phyloP scores from a whole-genome alignment of 1,139 yeast species.

The Taphrina betulina region DNA sequence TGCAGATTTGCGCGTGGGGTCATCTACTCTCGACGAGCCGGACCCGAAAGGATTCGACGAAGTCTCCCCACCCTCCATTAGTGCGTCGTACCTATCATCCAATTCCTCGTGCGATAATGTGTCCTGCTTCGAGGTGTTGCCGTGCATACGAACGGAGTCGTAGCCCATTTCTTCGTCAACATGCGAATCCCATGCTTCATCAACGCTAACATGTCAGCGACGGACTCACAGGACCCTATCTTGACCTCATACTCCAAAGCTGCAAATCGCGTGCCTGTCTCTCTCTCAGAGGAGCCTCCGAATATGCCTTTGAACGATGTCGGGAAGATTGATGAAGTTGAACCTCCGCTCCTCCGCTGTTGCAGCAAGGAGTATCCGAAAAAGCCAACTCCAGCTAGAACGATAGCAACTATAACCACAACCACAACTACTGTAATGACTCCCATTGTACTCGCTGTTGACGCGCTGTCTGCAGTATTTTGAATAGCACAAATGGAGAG shows the following conservation, averaged over 20 bases:
- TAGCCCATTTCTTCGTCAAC: slow-evolving; percentile 32
- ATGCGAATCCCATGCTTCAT: slow-evolving; percentile 30
- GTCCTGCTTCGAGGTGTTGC: not conserved
- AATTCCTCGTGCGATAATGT: slow-evolving; percentile 22
- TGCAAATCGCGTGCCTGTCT: slow-evolving; percentile 26
- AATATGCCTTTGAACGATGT: slow-evolving; percentile 24
- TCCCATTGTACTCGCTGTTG: too few species aligned
- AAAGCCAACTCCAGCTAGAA: slow-evolving; percentile 18
- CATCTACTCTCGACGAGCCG: slow-evolving; percentile 1
- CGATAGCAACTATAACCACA: slow-evolving; percentile 2
- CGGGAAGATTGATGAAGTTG: not conserved
- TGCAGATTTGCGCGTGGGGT: slow-evolving; percentile 11
- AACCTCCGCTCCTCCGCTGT: slow-evolving; percentile 16
- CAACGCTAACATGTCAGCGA: slow-evolving; percentile 18
- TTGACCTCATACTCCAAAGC: slow-evolving; percentile 31
- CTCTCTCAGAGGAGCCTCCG: slow-evolving; percentile 21
- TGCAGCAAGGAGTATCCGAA: slow-evolving; percentile 9
- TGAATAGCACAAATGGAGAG: too few species aligned
- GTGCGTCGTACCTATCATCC: slow-evolving; percentile 27
- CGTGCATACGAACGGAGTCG: slow-evolving; percentile 16
- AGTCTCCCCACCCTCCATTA: slow-evolving; percentile 23
- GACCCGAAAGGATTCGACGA: slow-evolving; percentile 23
- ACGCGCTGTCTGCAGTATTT: too few species aligned
- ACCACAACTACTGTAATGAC: slow-evolving; percentile 16
- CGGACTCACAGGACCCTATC: too few species aligned